Base-by-base conservation (phyloP, 2,329 filamentous ascomycete species). In the Neoarthrinium moseri region DNA sequence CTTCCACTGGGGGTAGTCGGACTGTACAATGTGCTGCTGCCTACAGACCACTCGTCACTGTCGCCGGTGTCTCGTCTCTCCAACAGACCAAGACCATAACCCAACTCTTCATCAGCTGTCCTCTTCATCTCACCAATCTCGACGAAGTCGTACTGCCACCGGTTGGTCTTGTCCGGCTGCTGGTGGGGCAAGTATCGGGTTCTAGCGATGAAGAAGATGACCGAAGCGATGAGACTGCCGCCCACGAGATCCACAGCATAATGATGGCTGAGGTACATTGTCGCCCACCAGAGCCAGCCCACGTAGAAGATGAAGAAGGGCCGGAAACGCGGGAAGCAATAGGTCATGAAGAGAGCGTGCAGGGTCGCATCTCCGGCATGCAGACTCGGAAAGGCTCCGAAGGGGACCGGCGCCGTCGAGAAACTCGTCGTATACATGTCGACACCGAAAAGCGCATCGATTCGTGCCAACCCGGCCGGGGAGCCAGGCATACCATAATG, bases 261-360 rank as follows among this genome's bases (percentile, higher is more conserved):
- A 72, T 97, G 92, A 69, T 97, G 92, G 60, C 89, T 95, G 43
- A 97, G 81, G 64, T 97, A 96, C 90, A 97, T 96, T 56, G 92
- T 97, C 11, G 91, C 88, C 91, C 92, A 97, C 89, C 91, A 96
- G 59, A 96, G 84, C 92, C 92, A 96, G 63, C 87, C 80, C 35
- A 87, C 87, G 68, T 96, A 97, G 53, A 80, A 76, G 52, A 91
- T 80, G 69, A 95, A 95, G 43, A 94, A 69, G 11, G 86, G 83
- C 55, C 87, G 84, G 55, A 95, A 79, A 50, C 82, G 83, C 4
- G 92, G 92, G 75, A 97, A 96, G 64, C 89, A 84, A 68, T 95
- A 86, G 67, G 86, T 89, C 84, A 97, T 88, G 75, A 96, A 96
- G 13, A 96, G 78, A 18, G 89, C 91, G 66, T 95, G 89, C 45